Evolutionary conservation across 257 asterid genomes (phyloP), one percentile per base, ranked within the genome.

Genomic region (Voacanga thouarsii): DNA sequence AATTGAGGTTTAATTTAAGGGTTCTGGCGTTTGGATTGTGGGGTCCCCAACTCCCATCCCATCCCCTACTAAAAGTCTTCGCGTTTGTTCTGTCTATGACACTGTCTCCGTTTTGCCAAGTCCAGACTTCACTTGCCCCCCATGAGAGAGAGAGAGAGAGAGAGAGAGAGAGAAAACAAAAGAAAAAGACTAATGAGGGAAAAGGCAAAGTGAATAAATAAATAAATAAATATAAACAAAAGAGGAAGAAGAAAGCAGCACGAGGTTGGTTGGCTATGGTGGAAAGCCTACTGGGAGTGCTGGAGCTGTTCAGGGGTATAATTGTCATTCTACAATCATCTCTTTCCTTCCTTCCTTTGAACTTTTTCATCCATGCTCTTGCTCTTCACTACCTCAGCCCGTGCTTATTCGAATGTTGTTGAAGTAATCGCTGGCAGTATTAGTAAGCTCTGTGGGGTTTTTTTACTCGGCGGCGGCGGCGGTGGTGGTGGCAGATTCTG

Each of bases 211-310:
- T 55, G 57, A 75, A 83, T 73, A 80, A 72, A 79, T 43, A 4
- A 23, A 63, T 71, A 63, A 80, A 73, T 19, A 59, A 68, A 59
- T 76, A 60, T 18, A 12, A 59, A 50, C 0, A 60, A 5, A 53
- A 56, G 24, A 73, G 65, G 49, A 75, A 26, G 65, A 7, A 47
- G 56, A 80, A 67, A 53, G 71, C 87, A 80, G 81, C 80, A 82
- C 78, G 79, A 84, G 86, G 55, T 47, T 81, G 77, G 89, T 79
- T 85, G 91, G 88, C 89, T 81, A 85, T 90, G 94, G 94, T 91
- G 89, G 90, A 85, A 71, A 87, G 80, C 80, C 85, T 79, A 85
- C 80, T 51, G 70, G 87, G 85, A 82, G 78, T 81, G 84, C 47
- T 76, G 80, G 84, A 60, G 84, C 77, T 66, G 77, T 81, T 55